A percentile compares a stretch with the other conserved stretches of the same genome.
These are phyloP conservation scores for Ricinus communis DNA, from an alignment of 345 rosid genomes.

Conservation along the genomic window DNA sequence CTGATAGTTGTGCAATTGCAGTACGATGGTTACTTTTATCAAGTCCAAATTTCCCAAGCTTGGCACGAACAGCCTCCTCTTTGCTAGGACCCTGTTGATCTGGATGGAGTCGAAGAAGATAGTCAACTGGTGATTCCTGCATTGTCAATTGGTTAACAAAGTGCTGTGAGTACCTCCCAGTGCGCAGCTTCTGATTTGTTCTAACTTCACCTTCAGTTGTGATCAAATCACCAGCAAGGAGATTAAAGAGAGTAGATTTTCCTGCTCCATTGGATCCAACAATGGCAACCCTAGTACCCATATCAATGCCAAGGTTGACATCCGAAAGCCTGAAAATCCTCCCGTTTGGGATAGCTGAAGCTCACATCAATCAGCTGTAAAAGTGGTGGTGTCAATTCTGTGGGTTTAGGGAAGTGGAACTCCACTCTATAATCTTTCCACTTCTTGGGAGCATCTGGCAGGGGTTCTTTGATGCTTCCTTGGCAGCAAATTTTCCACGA, in stretches of 20 bases:
- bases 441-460: conserved; percentile 67
- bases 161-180: conserved; percentile 93
- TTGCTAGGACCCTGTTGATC: conserved; percentile 94
- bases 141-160: conserved; percentile 81
- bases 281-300: conserved; percentile 92
- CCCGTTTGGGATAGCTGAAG: conserved; percentile 76
- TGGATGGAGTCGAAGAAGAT: conserved; percentile 90
- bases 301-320: conserved; percentile 91
- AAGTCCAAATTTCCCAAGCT: conserved; percentile 86
- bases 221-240: conserved; percentile 81
- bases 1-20: conserved; percentile 81
- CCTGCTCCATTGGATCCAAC: conserved; percentile 97
- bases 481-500: conserved; percentile 62
- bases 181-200: conserved; percentile 82
- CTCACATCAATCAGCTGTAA: too few species aligned
- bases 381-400: conserved; percentile 91
- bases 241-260: conserved; percentile 85
- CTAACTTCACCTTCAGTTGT: conserved; percentile 79
- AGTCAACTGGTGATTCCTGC: conserved; percentile 89
- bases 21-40: conserved; percentile 81
- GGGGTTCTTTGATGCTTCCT: conserved; percentile 70
- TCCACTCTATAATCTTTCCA: conserved; percentile 91
- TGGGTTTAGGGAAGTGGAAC: conserved; percentile 94
- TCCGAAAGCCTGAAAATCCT: conserved; percentile 70
- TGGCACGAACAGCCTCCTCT: conserved; percentile 95